Conservation (phyloP, 2,329 filamentous ascomycete species). For the Ophiostoma ulmi region DNA sequence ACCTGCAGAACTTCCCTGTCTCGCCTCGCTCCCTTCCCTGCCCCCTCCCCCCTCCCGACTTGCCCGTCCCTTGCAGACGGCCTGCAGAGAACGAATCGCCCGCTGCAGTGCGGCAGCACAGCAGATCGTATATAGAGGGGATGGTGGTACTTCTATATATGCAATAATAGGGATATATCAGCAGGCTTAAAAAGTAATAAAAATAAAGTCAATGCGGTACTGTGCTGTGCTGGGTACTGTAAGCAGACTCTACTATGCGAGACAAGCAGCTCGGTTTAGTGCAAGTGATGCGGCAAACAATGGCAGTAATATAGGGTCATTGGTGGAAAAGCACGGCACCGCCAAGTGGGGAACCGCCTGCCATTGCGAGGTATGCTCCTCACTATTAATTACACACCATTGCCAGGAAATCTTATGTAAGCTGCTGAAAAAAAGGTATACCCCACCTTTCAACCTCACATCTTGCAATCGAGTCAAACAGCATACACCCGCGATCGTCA, state of each 20-base stretch:
- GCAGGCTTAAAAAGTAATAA: neutral
- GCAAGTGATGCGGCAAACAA: neutral
- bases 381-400: too few relatives aligned
- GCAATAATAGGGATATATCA: neutral
- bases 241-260: too few relatives aligned
- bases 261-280: neutral
- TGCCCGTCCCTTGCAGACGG: conserved; percentile 19
- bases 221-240: neutral
- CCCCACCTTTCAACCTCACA: conserved; percentile 20
- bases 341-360: neutral
- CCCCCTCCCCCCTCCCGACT: neutral
- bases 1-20: neutral
- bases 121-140: conserved; percentile 18
- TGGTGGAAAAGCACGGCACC: neutral
- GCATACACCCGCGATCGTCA: neutral
- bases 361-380: neutral
- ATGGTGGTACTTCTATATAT: neutral
- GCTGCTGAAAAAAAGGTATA: neutral
- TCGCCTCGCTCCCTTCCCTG: neutral
- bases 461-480: neutral
- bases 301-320: neutral
- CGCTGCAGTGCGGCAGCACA: conserved; percentile 23
- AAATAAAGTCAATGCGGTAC: conserved; percentile 2
- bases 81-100: conserved; percentile 14
- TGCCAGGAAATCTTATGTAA: neutral